Percentiles rank a stretch among this genome's conserved stretches.
Conservation (phyloP, 805 yeast species). For the Saccharomycopsis guyanensis region DNA sequence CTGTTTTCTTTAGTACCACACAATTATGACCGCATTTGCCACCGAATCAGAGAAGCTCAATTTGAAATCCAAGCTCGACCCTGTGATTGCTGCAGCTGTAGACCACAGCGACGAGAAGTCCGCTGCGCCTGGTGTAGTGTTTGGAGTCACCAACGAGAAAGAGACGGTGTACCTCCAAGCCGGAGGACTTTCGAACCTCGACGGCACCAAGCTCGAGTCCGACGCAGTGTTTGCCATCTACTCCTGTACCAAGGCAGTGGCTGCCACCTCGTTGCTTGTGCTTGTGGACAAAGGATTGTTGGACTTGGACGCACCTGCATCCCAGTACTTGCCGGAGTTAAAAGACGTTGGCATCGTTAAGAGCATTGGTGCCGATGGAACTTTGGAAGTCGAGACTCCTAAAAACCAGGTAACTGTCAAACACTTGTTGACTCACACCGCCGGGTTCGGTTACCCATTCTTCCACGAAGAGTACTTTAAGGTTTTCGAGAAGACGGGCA, state of each 20-base stretch:
- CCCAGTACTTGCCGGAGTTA: conserved; percentile 27
- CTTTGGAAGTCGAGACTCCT: conserved; percentile 23
- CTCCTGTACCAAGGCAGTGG: conserved; percentile 30
- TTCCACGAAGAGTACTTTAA: conserved; percentile 24
- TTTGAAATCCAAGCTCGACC: neutral
- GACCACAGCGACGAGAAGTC: neutral
- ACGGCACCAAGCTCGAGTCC: conserved; percentile 13
- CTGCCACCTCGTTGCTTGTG: conserved; percentile 29
- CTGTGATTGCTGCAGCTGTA: neutral
- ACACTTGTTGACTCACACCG: conserved; percentile 31
- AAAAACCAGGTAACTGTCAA: conserved; percentile 27
- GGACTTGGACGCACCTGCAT: conserved; percentile 27
- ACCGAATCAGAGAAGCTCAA: too few species aligned
- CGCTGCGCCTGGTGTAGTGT: conserved; percentile 1
- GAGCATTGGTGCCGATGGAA: conserved; percentile 23
- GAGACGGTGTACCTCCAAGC: conserved; percentile 21
- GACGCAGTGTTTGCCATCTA: conserved; percentile 26
- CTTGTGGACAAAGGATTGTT: conserved; percentile 28
- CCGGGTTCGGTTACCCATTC: conserved; percentile 31
- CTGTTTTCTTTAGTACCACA: too few species aligned
- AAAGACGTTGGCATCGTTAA: conserved; percentile 22
- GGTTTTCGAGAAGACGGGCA: conserved; percentile 17
- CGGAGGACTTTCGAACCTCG: conserved; percentile 16
- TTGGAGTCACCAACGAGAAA: conserved; percentile 19
- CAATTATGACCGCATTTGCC: too few species aligned